Base-by-base conservation (phyloP, 441 rosid species). In the Omphalea diandra region DNA sequence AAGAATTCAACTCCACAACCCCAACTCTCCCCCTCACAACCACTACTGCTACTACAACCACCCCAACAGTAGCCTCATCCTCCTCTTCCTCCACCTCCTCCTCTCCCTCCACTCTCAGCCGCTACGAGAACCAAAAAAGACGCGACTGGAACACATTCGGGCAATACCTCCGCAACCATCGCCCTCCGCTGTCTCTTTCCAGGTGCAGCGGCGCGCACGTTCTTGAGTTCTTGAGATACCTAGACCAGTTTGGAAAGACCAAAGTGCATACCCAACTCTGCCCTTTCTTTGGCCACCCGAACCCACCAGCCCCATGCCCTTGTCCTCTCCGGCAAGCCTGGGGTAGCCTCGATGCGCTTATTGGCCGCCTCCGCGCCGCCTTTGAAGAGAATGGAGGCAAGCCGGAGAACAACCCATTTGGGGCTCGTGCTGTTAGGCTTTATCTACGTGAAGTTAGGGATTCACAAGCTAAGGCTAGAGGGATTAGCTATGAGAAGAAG, bases 141-240 rank as follows among this genome's bases (percentile, higher is more conserved):
- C 80, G 97, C 49, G 97, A 91, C 78, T 91, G 97, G 97, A 91
- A 86, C 85, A 89, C 96, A 38, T 91, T 91, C 20, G 93, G 97
- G 6, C 96, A 91, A 73, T 91, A 91, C 75, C 90, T 91, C 38
- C 76, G 92, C 40, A 91, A 91, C 83, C 97, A 91, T 76, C 80
- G 96, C n/a, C 97, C 97, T 0, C 97, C 97, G 1, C 89, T 91
- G 35, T 82, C 88, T 5, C 88, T 91, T 18, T 76, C 86, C 54
- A 82, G 94, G 31, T 91, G 97, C 77, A 91, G 97, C 60, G 96
- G 97, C 20, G 97, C 97, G 59, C 93, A 91, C 73, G 97, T 91
- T 52, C 91, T 91, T 43, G 97, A 91, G 70, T 91, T 91, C 87
- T 87, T 91, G 69, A 84, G 94, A 61, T 91, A 91, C 82, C 84